Conservation (phyloP, 1,284 basidiomycete species). For the Cerrena zonata region DNA sequence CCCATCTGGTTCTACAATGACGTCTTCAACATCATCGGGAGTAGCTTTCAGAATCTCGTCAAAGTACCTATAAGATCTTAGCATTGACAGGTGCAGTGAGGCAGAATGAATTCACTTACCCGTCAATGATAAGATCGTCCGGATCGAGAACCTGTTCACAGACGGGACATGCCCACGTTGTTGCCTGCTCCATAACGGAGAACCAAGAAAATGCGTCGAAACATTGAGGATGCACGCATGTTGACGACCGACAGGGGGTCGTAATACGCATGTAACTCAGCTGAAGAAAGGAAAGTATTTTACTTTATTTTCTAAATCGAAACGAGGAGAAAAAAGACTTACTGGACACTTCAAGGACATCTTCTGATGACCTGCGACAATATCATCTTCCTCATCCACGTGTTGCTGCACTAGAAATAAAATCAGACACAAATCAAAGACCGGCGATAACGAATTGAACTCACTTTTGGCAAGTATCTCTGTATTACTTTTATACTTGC, state of each 20-base stretch:
- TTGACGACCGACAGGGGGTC: constrained; percentile 78
- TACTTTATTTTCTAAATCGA: too few relatives aligned
- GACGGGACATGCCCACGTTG: constrained; percentile 94
- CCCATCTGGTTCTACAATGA: constrained; percentile 88
- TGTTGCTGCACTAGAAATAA: constrained; percentile 49
- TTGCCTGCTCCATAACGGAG: constrained; percentile 92
- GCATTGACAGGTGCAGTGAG: background rate
- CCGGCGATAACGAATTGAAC: constrained; percentile 21
- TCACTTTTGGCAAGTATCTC: constrained; percentile 66
- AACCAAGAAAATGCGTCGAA: constrained; percentile 96
- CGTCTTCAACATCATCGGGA: constrained; percentile 80
- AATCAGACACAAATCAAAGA: background rate
- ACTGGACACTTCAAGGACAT: constrained; percentile 91
- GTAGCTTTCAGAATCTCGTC: constrained; percentile 74
- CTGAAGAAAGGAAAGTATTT: too few relatives aligned
- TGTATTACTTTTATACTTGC: constrained; percentile 58
- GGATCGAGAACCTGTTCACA: constrained; percentile 78
- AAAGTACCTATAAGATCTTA: constrained; percentile 56
- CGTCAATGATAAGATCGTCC: constrained; percentile 86
- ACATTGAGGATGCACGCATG: constrained; percentile 89
- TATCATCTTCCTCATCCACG: constrained; percentile 76
- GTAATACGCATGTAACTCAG: constrained; percentile 84
- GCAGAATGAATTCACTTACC: constrained; percentile 45
- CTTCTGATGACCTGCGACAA: constrained; percentile 78
- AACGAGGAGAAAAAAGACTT: constrained; percentile 34